Evolutionary conservation across 2,329 filamentous ascomycete genomes (phyloP), one percentile per base, ranked within the genome.

Genomic region (Huntiella savannae): DNA sequence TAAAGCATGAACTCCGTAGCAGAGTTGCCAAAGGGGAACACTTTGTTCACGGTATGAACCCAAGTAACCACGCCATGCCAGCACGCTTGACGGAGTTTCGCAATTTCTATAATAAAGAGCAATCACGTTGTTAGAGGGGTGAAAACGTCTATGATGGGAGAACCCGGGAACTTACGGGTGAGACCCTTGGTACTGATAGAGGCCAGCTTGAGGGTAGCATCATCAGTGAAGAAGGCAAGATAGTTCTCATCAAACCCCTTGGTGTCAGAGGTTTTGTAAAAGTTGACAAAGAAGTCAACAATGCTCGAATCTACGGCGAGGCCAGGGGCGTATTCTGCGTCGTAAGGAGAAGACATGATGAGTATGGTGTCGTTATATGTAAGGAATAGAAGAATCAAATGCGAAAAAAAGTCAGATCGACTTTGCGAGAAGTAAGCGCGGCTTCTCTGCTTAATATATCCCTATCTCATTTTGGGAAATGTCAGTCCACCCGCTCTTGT

Each of bases 1-100:
- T 57, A 55, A 6, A 62, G 53, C 58, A 61, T 60, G 16, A 59
- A 55, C 33, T 60, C 57, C 6, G 52, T 52, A 3, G 54, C 43
- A 4, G 52, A 51, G 4, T 45, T 41, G 1, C 54, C 55, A 35
- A 57, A 60, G 1, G 57, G 55, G 36, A 60, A 60, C 8, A 60
- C 51, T 40, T 58, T 57, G 40, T 48, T 43, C 12, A 60, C 47
- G 0, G 53, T 51, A 50, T 62, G 60, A 32, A 53, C 52, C 8
- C 59, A 55, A 1, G 52, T 48, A 58, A 58, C 60, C 55, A 62
- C 60, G 34, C 52, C 53, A 15, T 55, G 47, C 15, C 60, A 54
- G 15, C 53, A 44, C 1, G 52, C 35, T 12, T 50, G 46, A 28
- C 40, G 46, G 4, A 47, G 34, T 11, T 11, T 38, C 2, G 15